Base-by-base conservation (phyloP, 495 filamentous ascomycete genomes). In the Neurospora intermedia region DNA sequence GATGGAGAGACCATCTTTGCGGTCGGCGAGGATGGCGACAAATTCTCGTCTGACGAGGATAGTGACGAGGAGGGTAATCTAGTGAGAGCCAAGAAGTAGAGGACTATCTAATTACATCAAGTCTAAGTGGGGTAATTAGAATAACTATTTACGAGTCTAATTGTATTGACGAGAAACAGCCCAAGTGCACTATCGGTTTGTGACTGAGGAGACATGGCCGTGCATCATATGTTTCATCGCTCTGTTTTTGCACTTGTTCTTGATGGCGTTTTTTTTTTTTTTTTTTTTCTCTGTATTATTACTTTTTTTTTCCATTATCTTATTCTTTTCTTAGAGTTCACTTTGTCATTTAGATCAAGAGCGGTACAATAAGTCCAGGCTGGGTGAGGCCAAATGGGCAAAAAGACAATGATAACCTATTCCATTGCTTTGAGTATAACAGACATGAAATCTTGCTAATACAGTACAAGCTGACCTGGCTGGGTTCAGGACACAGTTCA, bases 1-100 rank as follows among this genome's bases (percentile, higher is more conserved):
- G 94, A 98, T 72, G 94, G 93, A 6, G 94, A 98, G 83, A 96
- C 94, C 0, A 94, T 98, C 69, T 98, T 98, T 78, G 94, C 94
- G 8, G 92, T 98, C 7, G 94, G 94, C 16, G 94, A 96, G 74
- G 91, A 94, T 71, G 92, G 87, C 15, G 93, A 94, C 76, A 91
- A 90, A 78, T 85, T 85, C 73, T 84, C 83, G 16, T 78, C 81
- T 66, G 83, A 84, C 41, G 83, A 84, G 4, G 72, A 71, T 10
- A 89, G 88, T 39, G 92, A 93, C 66, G 89, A 90, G 69, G 89
- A 90, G 42, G 78, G 81, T 43, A 87, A 88, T 73, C 85, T 97
- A 70, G 94, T 93, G 5, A 82, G 81, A 23, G 83, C 83, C 77
- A 83, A 72, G 73, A 84, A 84, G 75, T 81, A 78, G 73, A 72